phyloP scores from a whole-genome alignment of 805 yeast genomes.

The Schizosaccharomyces cryophilus region DNA sequence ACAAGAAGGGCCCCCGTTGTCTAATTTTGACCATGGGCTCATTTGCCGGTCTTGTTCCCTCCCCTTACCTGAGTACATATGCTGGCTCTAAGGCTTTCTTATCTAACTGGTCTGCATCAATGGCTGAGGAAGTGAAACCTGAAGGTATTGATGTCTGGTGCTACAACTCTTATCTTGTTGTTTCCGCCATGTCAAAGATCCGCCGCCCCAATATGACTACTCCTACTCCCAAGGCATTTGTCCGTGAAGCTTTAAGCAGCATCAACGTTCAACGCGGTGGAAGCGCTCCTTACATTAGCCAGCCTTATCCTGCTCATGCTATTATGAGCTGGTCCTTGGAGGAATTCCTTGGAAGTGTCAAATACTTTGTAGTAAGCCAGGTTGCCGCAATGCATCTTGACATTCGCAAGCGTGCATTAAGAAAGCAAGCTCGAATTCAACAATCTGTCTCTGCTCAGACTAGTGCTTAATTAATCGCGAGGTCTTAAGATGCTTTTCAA shows the following conservation, averaged over 20 bases:
- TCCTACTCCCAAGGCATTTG: slow-evolving; percentile 67
- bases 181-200: slow-evolving; percentile 88
- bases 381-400: slow-evolving; percentile 56
- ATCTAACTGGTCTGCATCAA: slow-evolving; percentile 75
- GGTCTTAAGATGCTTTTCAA: too few species aligned
- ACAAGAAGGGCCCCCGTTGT: slow-evolving; percentile 18
- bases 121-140: slow-evolving; percentile 58
- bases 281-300: slow-evolving; percentile 45
- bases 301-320: slow-evolving; percentile 91
- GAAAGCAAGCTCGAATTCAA: slow-evolving; percentile 21
- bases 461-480: too few species aligned
- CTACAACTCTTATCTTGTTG: slow-evolving; percentile 66
- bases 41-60: slow-evolving; percentile 80
- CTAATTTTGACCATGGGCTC: slow-evolving; percentile 88
- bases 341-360: slow-evolving; percentile 47
- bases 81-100: slow-evolving; percentile 90
- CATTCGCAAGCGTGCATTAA: slow-evolving; percentile 63
- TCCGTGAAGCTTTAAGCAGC: slow-evolving; percentile 36
- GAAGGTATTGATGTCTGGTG: slow-evolving; percentile 64
- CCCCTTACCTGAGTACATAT: slow-evolving; percentile 78
- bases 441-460: background rate
- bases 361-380: slow-evolving; percentile 38
- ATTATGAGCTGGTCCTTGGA: slow-evolving; percentile 43
- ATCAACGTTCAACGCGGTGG: slow-evolving; percentile 78
- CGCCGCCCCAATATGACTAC: slow-evolving; percentile 47